Conservation (phyloP, 73 alveolate species). For the Symbiodinium pilosum region DNA sequence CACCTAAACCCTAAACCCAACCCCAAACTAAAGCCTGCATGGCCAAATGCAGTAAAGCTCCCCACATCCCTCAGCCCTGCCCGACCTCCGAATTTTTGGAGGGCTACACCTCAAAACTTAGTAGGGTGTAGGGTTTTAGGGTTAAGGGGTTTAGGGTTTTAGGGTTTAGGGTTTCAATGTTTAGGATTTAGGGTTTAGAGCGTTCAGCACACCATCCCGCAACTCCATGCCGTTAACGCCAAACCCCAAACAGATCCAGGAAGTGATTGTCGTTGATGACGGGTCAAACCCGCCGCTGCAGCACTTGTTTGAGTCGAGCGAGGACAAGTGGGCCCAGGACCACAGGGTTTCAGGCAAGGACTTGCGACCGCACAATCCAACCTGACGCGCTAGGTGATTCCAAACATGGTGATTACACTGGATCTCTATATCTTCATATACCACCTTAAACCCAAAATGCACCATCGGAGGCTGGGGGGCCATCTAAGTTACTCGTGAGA, state of each 20-base stretch:
- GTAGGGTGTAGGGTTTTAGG: not conserved
- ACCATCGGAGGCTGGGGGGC: no score
- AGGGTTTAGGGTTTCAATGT: not conserved
- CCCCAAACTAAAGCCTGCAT: no score
- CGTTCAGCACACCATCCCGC: not conserved
- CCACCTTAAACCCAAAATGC: no score
- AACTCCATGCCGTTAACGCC: not conserved
- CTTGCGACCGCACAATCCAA: no score
- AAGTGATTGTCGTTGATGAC: constrained; percentile 84
- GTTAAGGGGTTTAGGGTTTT: not conserved
- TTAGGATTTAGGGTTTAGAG: not conserved
- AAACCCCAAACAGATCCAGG: constrained; percentile 1
- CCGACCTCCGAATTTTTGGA: not conserved
- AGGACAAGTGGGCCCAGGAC: constrained; percentile 13
- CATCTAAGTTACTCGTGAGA: no score
- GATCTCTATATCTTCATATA: no score
- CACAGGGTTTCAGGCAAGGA: no score
- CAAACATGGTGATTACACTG: no score
- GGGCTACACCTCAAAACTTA: not conserved
- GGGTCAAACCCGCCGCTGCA: constrained; percentile 76
- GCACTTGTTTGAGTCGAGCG: constrained; percentile 15
- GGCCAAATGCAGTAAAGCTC: no score
- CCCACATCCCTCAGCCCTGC: no score
- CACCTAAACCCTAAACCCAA: no score
- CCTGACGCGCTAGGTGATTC: no score